Evolutionary conservation across 2,329 filamentous ascomycete species (phyloP).

Genomic region (Davidsoniella eucalypti): DNA sequence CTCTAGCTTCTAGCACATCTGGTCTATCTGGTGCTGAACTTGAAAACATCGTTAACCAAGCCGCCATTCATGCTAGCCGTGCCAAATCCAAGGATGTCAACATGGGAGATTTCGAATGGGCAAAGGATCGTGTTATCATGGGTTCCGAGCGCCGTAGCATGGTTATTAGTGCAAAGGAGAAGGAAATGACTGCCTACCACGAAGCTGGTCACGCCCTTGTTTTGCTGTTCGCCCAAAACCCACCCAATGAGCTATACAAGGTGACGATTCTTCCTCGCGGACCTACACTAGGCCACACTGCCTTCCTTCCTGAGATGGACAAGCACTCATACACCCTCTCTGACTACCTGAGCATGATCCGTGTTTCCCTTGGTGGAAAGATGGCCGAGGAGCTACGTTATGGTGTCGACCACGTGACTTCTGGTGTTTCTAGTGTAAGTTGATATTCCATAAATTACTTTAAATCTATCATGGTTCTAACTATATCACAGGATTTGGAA

Average conservation of each 20-base stretch:
- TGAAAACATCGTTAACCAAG: constrained; percentile 93
- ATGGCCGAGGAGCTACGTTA: constrained; percentile 85
- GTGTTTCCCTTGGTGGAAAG: constrained; percentile 70
- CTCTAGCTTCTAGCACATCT: constrained; percentile 72
- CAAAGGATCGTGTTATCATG: constrained; percentile 96
- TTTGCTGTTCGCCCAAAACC: constrained; percentile 58
- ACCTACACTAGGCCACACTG: constrained; percentile 70
- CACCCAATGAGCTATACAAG: constrained; percentile 75
- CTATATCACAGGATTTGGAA: constrained; percentile 52
- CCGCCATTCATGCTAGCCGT: constrained; percentile 85
- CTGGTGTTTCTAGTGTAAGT: constrained; percentile 64
- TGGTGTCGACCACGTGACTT: constrained; percentile 79
- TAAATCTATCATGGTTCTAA: constrained; percentile 15
- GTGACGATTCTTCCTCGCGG: constrained; percentile 92
- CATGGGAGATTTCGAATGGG: constrained; percentile 82
- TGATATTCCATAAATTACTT: neutral
- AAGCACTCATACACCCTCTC: constrained; percentile 77
- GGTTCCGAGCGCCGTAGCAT: constrained; percentile 81
- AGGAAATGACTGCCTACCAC: constrained; percentile 87
- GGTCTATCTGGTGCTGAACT: constrained; percentile 91
- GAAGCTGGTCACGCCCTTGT: constrained; percentile 93
- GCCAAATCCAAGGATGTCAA: constrained; percentile 60
- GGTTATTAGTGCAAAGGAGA: constrained; percentile 84
- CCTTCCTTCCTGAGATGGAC: constrained; percentile 78
- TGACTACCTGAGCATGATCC: constrained; percentile 67